A percentile compares a stretch with the other conserved stretches of the same genome.
phyloP scores from a whole-genome alignment of 2,329 filamentous ascomycete species.

The Nothomitra cinnamomea region DNA sequence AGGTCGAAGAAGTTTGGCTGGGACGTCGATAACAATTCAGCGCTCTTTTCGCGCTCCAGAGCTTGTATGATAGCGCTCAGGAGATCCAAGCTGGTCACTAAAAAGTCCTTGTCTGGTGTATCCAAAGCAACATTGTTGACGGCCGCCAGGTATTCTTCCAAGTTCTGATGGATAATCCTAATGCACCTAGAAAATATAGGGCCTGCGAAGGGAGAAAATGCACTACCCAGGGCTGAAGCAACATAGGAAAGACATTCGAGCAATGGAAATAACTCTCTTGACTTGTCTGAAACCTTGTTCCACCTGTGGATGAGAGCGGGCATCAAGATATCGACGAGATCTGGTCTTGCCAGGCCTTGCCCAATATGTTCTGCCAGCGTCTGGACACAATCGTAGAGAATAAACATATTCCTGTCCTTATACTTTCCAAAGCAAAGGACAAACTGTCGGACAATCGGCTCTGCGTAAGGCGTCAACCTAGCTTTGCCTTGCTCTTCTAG shows the following conservation, averaged over 20 bases:
- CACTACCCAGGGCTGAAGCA: conserved; percentile 63
- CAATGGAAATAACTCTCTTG: conserved; percentile 81
- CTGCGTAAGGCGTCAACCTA: conserved; percentile 67
- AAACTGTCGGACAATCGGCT: conserved; percentile 81
- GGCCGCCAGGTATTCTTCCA: conserved; percentile 62
- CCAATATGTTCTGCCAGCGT: conserved; percentile 88
- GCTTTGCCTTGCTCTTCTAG: conserved; percentile 84
- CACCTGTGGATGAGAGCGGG: conserved; percentile 79
- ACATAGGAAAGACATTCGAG: conserved; percentile 96
- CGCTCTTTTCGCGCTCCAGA: conserved; percentile 53
- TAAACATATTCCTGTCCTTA: conserved; percentile 98
- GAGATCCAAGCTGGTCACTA: conserved; percentile 87
- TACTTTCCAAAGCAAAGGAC: conserved; percentile 85
- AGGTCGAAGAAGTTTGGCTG: conserved; percentile 82
- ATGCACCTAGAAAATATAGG: conserved; percentile 80
- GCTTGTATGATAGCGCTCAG: conserved; percentile 88
- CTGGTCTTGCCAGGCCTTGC: conserved; percentile 58
- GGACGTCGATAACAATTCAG: conserved; percentile 57
- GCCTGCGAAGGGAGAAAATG: conserved; percentile 69
- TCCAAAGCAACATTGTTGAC: conserved; percentile 53
- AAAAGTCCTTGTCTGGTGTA: conserved; percentile 85
- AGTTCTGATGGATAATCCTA: conserved; percentile 78
- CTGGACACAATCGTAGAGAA: conserved; percentile 95
- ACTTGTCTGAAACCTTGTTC: conserved; percentile 73
- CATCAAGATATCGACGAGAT: conserved; percentile 78